Conservation (phyloP, 331 rosid genomes). For the Erythrophleum ivorense region DNA sequence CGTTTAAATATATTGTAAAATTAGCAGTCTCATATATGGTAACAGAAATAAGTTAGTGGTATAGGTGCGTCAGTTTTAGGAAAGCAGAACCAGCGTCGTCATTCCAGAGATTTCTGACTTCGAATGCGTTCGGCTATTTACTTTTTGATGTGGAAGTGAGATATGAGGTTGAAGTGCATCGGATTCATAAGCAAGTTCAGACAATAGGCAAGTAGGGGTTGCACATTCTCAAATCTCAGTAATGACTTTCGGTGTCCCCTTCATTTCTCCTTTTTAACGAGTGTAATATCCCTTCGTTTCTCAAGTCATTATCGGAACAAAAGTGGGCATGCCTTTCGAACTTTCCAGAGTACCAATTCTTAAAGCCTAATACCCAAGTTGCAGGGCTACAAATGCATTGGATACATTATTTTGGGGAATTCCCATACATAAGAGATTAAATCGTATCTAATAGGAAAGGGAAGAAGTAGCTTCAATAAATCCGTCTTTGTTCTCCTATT, state of each 20-base stretch:
- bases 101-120: neutral
- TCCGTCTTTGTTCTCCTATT: slow-evolving; percentile 17
- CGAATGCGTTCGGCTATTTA: neutral
- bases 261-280: neutral
- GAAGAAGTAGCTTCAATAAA: neutral
- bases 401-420: neutral
- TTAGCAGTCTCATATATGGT: neutral
- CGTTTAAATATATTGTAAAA: neutral
- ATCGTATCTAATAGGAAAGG: slow-evolving; percentile 22
- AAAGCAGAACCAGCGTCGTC: neutral
- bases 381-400: slow-evolving; percentile 17
- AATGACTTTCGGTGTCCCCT: slow-evolving; percentile 19
- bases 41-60: neutral
- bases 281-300: neutral
- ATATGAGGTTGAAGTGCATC: neutral
- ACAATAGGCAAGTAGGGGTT: neutral
- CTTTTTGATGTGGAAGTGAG: neutral
- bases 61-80: neutral
- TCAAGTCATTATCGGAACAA: slow-evolving; percentile 12
- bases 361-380: slow-evolving; percentile 16
- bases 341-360: slow-evolving; percentile 4
- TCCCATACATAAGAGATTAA: neutral
- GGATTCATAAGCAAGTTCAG: neutral
- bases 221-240: neutral
- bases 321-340: slow-evolving; percentile 18